Conservation (phyloP, 2,329 filamentous ascomycete species). For the Gliomastix tumulicola region DNA sequence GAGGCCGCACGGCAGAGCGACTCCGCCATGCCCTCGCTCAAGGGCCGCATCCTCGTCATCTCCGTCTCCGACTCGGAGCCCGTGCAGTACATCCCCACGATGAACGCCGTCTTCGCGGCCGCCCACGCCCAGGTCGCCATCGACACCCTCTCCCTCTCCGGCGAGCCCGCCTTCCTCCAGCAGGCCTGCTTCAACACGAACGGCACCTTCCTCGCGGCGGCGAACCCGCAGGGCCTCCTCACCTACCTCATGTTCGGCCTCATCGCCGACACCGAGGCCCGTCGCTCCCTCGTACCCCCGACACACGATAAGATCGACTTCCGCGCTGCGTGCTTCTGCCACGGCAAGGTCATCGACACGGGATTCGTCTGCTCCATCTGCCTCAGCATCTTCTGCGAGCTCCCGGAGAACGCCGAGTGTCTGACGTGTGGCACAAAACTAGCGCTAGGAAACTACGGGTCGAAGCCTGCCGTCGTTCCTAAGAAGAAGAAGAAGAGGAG, state of each 20-base stretch:
- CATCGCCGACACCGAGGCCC: slow-evolving; percentile 55
- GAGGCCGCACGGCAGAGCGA: slow-evolving; percentile 25
- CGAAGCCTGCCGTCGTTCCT: slow-evolving; percentile 68
- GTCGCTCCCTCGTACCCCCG: slow-evolving; percentile 64
- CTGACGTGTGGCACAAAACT: slow-evolving; percentile 78
- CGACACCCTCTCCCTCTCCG: slow-evolving; percentile 81
- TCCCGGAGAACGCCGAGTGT: slow-evolving; percentile 58
- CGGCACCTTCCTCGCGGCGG: slow-evolving; percentile 46
- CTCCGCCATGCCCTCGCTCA: slow-evolving; percentile 20
- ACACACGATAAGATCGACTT: slow-evolving; percentile 89
- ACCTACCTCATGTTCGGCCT: slow-evolving; percentile 95
- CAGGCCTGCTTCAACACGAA: slow-evolving; percentile 67
- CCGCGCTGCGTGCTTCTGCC: slow-evolving; percentile 96
- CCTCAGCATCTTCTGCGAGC: slow-evolving; percentile 81
- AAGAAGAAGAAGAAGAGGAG: slow-evolving; percentile 73
- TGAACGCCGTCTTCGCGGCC: slow-evolving; percentile 97
- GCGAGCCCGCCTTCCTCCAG: slow-evolving; percentile 85
- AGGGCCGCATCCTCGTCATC: slow-evolving; percentile 72
- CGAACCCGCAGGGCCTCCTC: slow-evolving; percentile 64
- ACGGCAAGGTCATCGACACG: slow-evolving; percentile 81
- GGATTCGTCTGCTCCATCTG: slow-evolving; percentile 97
- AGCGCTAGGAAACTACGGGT: slow-evolving; percentile 67
- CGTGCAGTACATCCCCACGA: slow-evolving; percentile 92
- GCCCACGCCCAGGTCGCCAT: slow-evolving; percentile 83
- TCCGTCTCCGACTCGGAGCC: slow-evolving; percentile 82